A percentile compares a stretch with the other conserved stretches of the same genome.
Evolutionary conservation across 2,329 filamentous ascomycete genomes (phyloP).

Genomic region (Alternaria incomplexa): DNA sequence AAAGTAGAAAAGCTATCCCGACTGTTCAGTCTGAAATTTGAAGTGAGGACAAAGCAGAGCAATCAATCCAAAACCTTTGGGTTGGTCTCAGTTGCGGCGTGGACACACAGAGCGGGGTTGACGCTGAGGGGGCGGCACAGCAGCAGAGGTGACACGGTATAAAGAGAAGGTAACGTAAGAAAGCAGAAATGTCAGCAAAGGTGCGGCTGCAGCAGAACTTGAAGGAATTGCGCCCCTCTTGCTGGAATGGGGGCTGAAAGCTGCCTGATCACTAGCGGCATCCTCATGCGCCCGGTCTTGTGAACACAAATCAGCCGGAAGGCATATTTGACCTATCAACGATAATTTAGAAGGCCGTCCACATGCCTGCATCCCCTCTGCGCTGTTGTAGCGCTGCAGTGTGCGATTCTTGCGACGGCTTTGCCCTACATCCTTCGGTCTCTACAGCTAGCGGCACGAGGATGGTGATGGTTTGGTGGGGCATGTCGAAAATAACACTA

Average conservation of each 20-base stretch:
- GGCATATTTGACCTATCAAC: slow-evolving; percentile 4
- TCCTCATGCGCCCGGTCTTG: slow-evolving; percentile 27
- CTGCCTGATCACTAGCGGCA: neutral
- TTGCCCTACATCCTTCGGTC: slow-evolving; percentile 1
- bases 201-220: slow-evolving; percentile 26
- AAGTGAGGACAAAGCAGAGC: slow-evolving; percentile 7
- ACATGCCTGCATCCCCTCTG: slow-evolving; percentile 9
- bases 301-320: slow-evolving; percentile 18
- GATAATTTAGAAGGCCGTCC: slow-evolving; percentile 10
- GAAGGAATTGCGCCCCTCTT: slow-evolving; percentile 20
- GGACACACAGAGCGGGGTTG: slow-evolving; percentile 24
- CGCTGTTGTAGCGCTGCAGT: slow-evolving; percentile 3
- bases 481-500: slow-evolving; percentile 11
- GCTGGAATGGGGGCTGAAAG: slow-evolving; percentile 30
- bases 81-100: slow-evolving; percentile 18
- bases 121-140: slow-evolving; percentile 24
- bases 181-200: slow-evolving; percentile 15
- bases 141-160: slow-evolving; percentile 30
- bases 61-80: slow-evolving; percentile 13
- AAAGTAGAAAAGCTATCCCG: neutral
- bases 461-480: slow-evolving; percentile 10
- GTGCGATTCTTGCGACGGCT: slow-evolving; percentile 2
- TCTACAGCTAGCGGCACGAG: neutral
- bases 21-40: neutral
- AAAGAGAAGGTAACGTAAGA: slow-evolving; percentile 24